Evolutionary conservation across 345 rosid genomes (phyloP), one percentile per base, ranked within the genome.

Genomic region (Rhodomyrtus tomentosa): DNA sequence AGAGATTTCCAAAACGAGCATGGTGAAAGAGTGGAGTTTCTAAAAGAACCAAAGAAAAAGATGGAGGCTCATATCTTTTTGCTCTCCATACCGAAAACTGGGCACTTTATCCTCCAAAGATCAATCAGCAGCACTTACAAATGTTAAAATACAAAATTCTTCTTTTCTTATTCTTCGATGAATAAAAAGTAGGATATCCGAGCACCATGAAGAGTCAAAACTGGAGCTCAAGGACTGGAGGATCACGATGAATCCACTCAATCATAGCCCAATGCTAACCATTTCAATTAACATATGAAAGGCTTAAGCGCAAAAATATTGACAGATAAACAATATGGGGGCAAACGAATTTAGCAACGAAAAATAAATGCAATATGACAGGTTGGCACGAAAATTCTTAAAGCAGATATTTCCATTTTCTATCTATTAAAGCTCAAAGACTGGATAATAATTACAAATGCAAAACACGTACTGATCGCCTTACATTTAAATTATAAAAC

Each of bases 1-100:
- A 80, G 51, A 86, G 82, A 85, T 83, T 59, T 52, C 45, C 76
- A 18, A 68, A 68, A 68, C 3, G 13, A 68, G 45, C 89, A 52
- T 86, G 86, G 86, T 85, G 81, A 59, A 87, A 82, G 59, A 86
- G 88, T 84, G 84, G 68, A 51, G 83, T 82, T 81, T 86, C 86
- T 25, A 27, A 73, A 20, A 53, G 76, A 74, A 25, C 38, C 58
- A 55, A 86, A 68, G 76, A 68, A 36, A 36, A 8, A 36, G 45
- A 36, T 68, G 76, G 76, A 68, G 76, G 24, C 55, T 53, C 7
- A 53, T 53, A 32, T 6, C 24, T 18, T 68, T 68, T 42, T 32
- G 45, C 36, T 68, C 76, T 36, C 76, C 24, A 36, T 18, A 68
- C 45, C 6, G 3, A 68, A 68, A 18, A 68, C 45, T 32, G 12